Evolutionary conservation across 345 rosid genomes (phyloP).

Genomic region (Carallia brachiata): DNA sequence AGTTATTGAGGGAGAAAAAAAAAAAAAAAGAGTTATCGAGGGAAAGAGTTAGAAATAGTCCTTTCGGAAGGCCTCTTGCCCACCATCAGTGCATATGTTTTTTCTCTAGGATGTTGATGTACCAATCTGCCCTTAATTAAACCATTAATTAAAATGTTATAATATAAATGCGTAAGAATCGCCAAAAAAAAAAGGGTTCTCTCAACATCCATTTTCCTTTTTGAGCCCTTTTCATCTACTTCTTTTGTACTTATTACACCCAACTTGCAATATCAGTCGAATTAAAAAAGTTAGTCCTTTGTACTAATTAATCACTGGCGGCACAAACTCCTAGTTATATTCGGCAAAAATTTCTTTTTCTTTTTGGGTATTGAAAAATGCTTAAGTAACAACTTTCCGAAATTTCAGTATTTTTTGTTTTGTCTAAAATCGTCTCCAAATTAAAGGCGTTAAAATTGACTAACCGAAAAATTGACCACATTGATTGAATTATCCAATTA

Average conservation of each 20-base stretch:
- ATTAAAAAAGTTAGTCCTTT: slow-evolving; percentile 32
- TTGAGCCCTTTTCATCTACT: background rate
- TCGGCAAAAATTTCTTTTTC: no score
- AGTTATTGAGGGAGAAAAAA: slow-evolving; percentile 28
- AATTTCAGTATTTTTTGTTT: no score
- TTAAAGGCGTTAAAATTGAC: no score
- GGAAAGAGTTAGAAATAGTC: slow-evolving; percentile 41
- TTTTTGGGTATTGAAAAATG: background rate
- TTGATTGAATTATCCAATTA: no score
- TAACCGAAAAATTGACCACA: no score
- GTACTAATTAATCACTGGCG: slow-evolving; percentile 18
- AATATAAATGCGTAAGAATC: background rate
- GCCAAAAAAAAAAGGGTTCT: background rate
- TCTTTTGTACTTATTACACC: slow-evolving; percentile 12
- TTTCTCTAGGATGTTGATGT: slow-evolving; percentile 29
- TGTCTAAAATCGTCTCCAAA: no score
- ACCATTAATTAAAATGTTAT: slow-evolving; percentile 8
- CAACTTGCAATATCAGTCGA: background rate
- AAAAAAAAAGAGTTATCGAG: slow-evolving; percentile 32
- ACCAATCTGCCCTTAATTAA: slow-evolving; percentile 12
- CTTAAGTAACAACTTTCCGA: background rate
- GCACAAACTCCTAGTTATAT: slow-evolving; percentile 19
- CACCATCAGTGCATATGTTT: slow-evolving; percentile 5
- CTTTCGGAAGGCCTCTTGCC: slow-evolving; percentile 28
- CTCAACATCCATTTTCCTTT: background rate